Conservation (phyloP, 1,284 basidiomycete species). For the Ganoderma sinense region DNA sequence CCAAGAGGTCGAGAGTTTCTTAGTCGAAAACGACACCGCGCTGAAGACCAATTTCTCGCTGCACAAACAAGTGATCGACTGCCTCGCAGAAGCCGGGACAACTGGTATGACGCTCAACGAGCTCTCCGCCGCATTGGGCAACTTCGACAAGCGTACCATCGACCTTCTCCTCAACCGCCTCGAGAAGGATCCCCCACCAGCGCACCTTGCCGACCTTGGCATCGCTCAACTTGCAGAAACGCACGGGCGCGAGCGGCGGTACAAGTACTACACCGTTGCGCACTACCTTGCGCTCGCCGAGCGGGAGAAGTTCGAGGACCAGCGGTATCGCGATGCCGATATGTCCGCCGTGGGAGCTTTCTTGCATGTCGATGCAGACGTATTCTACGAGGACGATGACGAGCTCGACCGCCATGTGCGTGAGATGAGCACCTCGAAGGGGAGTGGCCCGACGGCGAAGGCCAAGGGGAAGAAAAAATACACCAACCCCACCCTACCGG, state of each 20-base stretch:
- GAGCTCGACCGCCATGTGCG: slow-evolving; percentile 58
- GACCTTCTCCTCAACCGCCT: slow-evolving; percentile 79
- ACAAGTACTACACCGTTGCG: slow-evolving; percentile 77
- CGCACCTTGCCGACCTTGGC: slow-evolving; percentile 74
- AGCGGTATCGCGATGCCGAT: slow-evolving; percentile 53
- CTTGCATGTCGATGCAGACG: slow-evolving; percentile 44
- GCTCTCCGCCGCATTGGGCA: slow-evolving; percentile 64
- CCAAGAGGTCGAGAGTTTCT: slow-evolving; percentile 16
- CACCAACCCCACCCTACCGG: slow-evolving; percentile 36
- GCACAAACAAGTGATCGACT: slow-evolving; percentile 77
- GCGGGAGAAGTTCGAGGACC: slow-evolving; percentile 64
- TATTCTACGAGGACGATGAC: slow-evolving; percentile 61
- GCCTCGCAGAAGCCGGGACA: slow-evolving; percentile 70
- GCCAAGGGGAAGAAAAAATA: slow-evolving; percentile 35
- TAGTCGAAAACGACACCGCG: slow-evolving; percentile 35
- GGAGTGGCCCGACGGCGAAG: slow-evolving; percentile 15
- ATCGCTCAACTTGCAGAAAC: slow-evolving; percentile 77
- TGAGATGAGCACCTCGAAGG: slow-evolving; percentile 45
- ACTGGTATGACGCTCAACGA: slow-evolving; percentile 78
- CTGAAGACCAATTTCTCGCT: slow-evolving; percentile 70
- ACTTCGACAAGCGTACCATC: slow-evolving; percentile 80
- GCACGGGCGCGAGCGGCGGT: slow-evolving; percentile 79
- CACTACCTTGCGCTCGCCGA: slow-evolving; percentile 64
- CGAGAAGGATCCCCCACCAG: slow-evolving; percentile 66
- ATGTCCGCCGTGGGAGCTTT: slow-evolving; percentile 63